A percentile compares a stretch with the other conserved stretches of the same genome.
Evolutionary conservation across 176 grass and related monocot species (phyloP).

Genomic region (Juncus inflexus): DNA sequence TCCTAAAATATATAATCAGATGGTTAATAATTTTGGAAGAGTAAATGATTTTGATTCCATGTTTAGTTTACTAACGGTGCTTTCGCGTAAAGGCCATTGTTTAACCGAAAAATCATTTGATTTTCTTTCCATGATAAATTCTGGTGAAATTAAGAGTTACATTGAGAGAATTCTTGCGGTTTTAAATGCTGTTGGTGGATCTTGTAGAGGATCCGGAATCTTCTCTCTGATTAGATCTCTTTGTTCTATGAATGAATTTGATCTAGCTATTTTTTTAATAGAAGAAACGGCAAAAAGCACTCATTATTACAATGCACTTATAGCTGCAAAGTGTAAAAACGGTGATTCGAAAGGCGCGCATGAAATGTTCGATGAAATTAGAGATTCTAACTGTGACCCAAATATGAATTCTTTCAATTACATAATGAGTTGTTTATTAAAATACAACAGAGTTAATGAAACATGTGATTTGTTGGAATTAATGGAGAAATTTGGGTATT

Average conservation of each 20-base stretch:
- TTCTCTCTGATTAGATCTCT: constrained; percentile 67
- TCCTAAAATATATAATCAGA: constrained; percentile 51
- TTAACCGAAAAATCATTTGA: constrained; percentile 57
- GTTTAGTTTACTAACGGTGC: constrained; percentile 38
- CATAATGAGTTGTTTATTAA: constrained; percentile 68
- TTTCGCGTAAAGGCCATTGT: constrained; percentile 34
- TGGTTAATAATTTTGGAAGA: constrained; percentile 61
- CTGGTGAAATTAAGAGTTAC: constrained; percentile 13
- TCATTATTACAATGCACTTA: constrained; percentile 61
- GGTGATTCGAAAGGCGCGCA: constrained; percentile 60
- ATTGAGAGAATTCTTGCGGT: constrained; percentile 18
- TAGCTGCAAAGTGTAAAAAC: constrained; percentile 49
- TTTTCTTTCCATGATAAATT: constrained; percentile 31
- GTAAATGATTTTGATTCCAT: constrained; percentile 52
- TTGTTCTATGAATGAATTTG: constrained; percentile 46
- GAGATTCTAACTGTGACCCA: constrained; percentile 44
- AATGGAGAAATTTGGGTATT: constrained; percentile 46
- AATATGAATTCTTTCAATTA: constrained; percentile 78
- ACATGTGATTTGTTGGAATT: constrained; percentile 58
- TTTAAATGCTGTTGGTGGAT: constrained; percentile 37
- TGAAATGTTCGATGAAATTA: constrained; percentile 72
- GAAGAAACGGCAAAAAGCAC: constrained; percentile 42
- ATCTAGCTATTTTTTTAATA: constrained; percentile 53
- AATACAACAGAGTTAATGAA: constrained; percentile 49
- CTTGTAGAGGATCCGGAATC: constrained; percentile 59